Evolutionary conservation across 2,329 filamentous ascomycete genomes (phyloP).

Genomic region (Ophiocordyceps unilateralis): DNA sequence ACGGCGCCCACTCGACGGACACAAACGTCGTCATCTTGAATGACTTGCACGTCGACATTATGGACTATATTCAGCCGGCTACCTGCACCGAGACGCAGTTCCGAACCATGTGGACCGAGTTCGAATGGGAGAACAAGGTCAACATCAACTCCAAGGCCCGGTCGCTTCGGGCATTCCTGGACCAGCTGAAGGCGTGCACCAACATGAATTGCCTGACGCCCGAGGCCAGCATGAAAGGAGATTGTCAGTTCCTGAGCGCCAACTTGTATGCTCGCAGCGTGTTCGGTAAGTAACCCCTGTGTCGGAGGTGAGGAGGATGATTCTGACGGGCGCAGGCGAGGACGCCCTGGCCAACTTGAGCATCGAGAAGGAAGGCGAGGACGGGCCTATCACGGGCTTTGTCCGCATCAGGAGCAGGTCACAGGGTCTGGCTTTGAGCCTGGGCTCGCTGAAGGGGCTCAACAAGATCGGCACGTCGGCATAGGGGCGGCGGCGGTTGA

Average conservation of each 20-base stretch:
- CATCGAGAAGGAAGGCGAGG: constrained; percentile 92
- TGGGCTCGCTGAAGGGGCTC: constrained; percentile 86
- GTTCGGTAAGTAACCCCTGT: constrained; percentile 59
- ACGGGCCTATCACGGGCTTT: constrained; percentile 91
- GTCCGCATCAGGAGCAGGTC: constrained; percentile 95
- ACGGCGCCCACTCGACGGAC: constrained; percentile 79
- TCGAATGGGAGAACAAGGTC: constrained; percentile 99
- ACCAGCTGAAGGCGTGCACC: constrained; percentile 89
- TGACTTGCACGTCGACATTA: constrained; percentile 95
- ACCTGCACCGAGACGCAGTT: constrained; percentile 96
- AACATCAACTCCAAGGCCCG: constrained; percentile 98
- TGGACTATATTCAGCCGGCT: constrained; percentile 98
- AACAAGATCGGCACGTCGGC: constrained; percentile 50
- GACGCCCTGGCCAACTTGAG: constrained; percentile 93
- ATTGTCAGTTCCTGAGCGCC: constrained; percentile 94
- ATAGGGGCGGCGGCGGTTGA: neutral
- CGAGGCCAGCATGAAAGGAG: constrained; percentile 88
- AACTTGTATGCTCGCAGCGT: constrained; percentile 94
- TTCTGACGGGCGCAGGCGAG: constrained; percentile 51
- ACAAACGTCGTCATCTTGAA: constrained; percentile 96
- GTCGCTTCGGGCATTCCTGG: constrained; percentile 77
- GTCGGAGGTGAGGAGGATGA: no score
- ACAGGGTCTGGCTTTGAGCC: constrained; percentile 81
- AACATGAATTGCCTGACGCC: constrained; percentile 98
- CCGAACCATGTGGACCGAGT: constrained; percentile 99